Base-by-base conservation (phyloP, 2,329 filamentous ascomycete genomes). In the Mycosphaerelloides madeirae region DNA sequence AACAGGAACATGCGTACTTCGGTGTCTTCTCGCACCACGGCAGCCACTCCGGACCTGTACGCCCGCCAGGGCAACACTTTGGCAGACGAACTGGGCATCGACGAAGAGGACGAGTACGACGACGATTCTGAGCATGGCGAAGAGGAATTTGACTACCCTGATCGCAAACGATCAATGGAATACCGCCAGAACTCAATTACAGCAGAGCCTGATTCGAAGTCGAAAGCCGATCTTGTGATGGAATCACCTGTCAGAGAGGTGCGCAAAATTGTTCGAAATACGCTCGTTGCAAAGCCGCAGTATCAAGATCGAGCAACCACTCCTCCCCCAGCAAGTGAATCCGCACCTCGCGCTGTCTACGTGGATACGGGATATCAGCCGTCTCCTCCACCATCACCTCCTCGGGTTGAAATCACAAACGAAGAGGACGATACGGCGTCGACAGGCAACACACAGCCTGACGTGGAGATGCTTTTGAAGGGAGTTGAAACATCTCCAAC, bases 61-160 rank as follows among this genome's bases (percentile, higher is more conserved):
- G 83, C 75, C 74, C 71, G 72, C 38, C 78, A 77, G 56, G 85
- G 84, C 1, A 68, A 88, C 47, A 95, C 85, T 50, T 74, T 98
- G 31, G 93, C 93, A 1, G 90, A 97, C 57, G 93, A 98, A 68
- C 76, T 98, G 43, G 83, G 87, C 50, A 85, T 95, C 50, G 87
- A 90, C 45, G 85, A 86, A 49, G 86, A 91, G 44, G 87, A 90
- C 25, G 73, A 71, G 29, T 75, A 79, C 33, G 78, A 80, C 43
- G 72, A 56, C 4, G 62, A 63, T 18, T 25, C 22, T 25, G 22
- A 25, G 22, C 22, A 9, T 5, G 22, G 6, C 9, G 22, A 25
- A 9, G 69, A 71, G 3, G 38, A 38, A 15, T 52, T 68, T 35
- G 69, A 85, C 50, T 84, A 85, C 29, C 83, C 90, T 51, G 77